Percentiles rank a stretch among this genome's conserved stretches.
These are phyloP conservation scores for Castanopsis chinensis DNA, from an alignment of 306 rosid species.

Conservation along the genomic window DNA sequence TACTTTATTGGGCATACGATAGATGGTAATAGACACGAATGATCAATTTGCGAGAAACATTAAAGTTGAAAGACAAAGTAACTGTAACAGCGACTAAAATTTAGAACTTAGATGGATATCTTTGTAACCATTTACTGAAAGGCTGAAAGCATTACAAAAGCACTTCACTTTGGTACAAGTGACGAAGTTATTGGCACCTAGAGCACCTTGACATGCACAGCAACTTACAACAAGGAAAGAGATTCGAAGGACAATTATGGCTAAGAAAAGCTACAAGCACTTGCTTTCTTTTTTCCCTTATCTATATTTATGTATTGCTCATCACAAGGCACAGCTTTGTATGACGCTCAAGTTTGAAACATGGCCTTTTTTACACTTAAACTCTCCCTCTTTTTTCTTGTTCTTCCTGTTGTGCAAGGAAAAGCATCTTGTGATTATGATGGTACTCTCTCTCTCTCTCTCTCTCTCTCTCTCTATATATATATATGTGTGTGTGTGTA, in stretches of 20 bases:
- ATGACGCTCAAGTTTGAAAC: background rate
- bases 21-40: too few relatives aligned
- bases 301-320: background rate
- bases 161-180: background rate
- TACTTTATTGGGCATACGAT: too few relatives aligned
- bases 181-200: background rate
- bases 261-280: background rate
- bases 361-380: constrained; percentile 16
- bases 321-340: background rate
- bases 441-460: background rate
- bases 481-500: background rate
- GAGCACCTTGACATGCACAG: background rate
- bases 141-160: too few relatives aligned
- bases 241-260: background rate
- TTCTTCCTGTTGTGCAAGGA: background rate
- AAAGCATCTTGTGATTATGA: background rate
- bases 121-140: too few relatives aligned
- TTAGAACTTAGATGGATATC: too few relatives aligned
- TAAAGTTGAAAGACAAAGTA: too few relatives aligned
- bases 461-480: too few relatives aligned
- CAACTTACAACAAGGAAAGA: constrained; percentile 9
- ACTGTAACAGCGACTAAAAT: too few relatives aligned
- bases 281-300: background rate
- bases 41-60: too few relatives aligned
- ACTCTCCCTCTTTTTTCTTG: background rate